These are phyloP conservation scores for Crithidia sp. DNA, from an alignment of 208 protist species.

Conservation along the genomic window DNA sequence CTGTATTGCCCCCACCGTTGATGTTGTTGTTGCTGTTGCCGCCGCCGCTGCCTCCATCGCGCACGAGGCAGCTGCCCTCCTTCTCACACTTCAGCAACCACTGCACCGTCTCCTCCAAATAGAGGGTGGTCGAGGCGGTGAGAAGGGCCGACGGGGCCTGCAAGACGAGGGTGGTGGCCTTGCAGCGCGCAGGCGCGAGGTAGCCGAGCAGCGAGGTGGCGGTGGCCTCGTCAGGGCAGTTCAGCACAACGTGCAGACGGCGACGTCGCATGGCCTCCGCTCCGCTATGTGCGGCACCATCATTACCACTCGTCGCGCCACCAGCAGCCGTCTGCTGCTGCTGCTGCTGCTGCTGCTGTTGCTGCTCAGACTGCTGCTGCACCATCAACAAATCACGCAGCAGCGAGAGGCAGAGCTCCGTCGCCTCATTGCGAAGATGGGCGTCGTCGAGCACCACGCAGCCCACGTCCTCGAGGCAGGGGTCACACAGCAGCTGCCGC, in stretches of 20 bases:
- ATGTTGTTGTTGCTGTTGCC: not conserved
- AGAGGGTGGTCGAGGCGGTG: constrained; percentile 40
- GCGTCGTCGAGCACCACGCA: constrained; percentile 87
- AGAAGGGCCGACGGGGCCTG: constrained; percentile 16
- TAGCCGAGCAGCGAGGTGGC: constrained; percentile 56
- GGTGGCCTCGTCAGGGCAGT: constrained; percentile 68
- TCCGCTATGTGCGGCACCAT: constrained; percentile 9
- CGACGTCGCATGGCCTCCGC: constrained; percentile 8
- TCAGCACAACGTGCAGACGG: constrained; percentile 64
- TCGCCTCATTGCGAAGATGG: constrained; percentile 71
- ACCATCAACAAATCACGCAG: constrained; percentile 54
- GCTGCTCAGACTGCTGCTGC: constrained; percentile 32
- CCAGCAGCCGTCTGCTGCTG: not conserved
- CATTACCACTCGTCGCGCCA: too few relatives aligned
- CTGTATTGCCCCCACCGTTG: too few relatives aligned
- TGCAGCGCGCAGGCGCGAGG: constrained; percentile 45
- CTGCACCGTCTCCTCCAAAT: constrained; percentile 85
- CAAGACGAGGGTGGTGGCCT: constrained; percentile 21
- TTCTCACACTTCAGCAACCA: constrained; percentile 79
- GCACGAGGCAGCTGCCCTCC: constrained; percentile 69
- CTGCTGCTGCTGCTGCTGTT: constrained; percentile 18
- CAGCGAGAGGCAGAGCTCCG: constrained; percentile 78
- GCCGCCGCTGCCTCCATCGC: constrained; percentile 24
- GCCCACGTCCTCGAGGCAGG: constrained; percentile 67
- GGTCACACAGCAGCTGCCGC: constrained; percentile 84